Evolutionary conservation across 148 eudicot genomes (phyloP).

Genomic region (Fallopia convolvulus): DNA sequence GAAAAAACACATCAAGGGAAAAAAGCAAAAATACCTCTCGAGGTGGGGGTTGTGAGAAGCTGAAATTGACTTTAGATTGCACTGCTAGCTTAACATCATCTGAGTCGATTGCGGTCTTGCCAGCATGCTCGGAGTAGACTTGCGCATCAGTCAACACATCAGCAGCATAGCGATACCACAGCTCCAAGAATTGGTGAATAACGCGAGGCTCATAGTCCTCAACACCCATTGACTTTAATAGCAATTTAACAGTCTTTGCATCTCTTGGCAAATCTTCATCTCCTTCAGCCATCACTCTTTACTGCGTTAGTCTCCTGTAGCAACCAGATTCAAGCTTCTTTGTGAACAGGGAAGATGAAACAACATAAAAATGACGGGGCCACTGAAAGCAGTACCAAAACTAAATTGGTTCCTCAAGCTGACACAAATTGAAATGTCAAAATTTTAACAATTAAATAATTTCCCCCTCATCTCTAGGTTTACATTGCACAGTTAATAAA

Average conservation of each 20-base stretch:
- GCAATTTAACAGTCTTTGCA: slow-evolving; percentile 75
- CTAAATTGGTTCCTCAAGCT: too few relatives aligned
- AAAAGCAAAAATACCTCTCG: slow-evolving; percentile 54
- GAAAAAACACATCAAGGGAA: not conserved
- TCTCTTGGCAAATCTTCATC: slow-evolving; percentile 82
- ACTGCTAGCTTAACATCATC: slow-evolving; percentile 90
- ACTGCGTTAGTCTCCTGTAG: not conserved
- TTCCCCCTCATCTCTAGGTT: too few relatives aligned
- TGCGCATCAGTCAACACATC: slow-evolving; percentile 89
- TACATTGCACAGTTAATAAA: too few relatives aligned
- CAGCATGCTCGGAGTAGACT: slow-evolving; percentile 93
- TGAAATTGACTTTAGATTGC: slow-evolving; percentile 80
- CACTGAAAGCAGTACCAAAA: too few relatives aligned
- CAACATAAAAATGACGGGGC: too few relatives aligned
- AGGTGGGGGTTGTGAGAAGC: slow-evolving; percentile 99
- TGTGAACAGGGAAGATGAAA: too few relatives aligned
- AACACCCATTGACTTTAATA: slow-evolving; percentile 88
- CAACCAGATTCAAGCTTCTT: not conserved
- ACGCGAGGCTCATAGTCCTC: slow-evolving; percentile 90
- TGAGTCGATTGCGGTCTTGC: slow-evolving; percentile 59
- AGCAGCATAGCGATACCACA: slow-evolving; percentile 80
- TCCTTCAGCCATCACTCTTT: slow-evolving; percentile 55
- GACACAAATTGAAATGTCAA: too few relatives aligned
- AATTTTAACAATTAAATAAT: too few relatives aligned
- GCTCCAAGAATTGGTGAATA: slow-evolving; percentile 76